These are phyloP conservation scores for Dicorynia guianensis DNA, from an alignment of 306 rosid species.

Conservation along the genomic window DNA sequence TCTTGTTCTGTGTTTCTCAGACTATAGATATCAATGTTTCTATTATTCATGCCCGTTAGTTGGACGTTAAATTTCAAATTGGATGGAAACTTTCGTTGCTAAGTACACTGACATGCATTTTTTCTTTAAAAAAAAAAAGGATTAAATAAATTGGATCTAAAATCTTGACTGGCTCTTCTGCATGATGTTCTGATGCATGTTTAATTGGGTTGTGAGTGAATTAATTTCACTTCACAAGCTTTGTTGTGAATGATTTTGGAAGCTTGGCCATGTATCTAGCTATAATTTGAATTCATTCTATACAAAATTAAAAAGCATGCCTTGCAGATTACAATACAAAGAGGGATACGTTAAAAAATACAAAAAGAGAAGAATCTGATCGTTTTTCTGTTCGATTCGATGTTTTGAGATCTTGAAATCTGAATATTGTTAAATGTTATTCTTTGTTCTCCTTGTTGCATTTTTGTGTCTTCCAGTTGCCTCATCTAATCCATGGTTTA, in stretches of 20 bases:
- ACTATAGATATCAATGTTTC: slow-evolving; percentile 11
- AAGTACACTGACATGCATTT: slow-evolving; percentile 2
- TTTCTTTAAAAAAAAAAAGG: slow-evolving; percentile 11
- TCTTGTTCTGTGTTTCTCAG: slow-evolving; percentile 29
- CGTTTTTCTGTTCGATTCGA: slow-evolving; percentile 26
- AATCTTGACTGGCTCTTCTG: slow-evolving; percentile 20
- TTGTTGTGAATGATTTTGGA: neutral
- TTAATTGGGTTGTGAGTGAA: slow-evolving; percentile 16
- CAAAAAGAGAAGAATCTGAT: slow-evolving; percentile 8
- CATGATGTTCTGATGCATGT: slow-evolving; percentile 33
- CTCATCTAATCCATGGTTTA: slow-evolving; percentile 26
- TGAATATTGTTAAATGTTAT: slow-evolving; percentile 6
- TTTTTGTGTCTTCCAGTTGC: neutral
- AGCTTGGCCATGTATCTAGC: neutral
- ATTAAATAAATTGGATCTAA: neutral
- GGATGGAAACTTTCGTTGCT: slow-evolving; percentile 3
- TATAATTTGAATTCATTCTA: slow-evolving; percentile 10
- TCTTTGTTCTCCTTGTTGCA: slow-evolving; percentile 20
- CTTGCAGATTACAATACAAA: no score
- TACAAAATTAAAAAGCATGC: neutral
- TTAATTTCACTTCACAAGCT: neutral
- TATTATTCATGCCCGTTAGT: slow-evolving; percentile 10
- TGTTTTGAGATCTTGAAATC: slow-evolving; percentile 8
- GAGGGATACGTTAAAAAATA: no score
- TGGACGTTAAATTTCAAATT: slow-evolving; percentile 21